Conservation (phyloP, 306 rosid genomes). For the Trichosanthes truncata region DNA sequence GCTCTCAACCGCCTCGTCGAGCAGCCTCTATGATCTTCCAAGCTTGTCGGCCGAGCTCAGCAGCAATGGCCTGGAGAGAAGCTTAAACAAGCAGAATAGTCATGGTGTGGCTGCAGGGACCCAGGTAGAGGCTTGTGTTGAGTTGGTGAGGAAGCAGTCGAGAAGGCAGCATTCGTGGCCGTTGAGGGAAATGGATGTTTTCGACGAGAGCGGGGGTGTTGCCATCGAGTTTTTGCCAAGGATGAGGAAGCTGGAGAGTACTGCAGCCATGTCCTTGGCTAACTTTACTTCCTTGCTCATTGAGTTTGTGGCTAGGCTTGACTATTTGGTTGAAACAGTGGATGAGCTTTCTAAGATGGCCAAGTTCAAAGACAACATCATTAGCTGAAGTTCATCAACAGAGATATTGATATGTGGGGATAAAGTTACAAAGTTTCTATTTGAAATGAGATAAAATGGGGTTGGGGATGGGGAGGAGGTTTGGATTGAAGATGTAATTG, state of each 20-base stretch:
- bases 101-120: slow-evolving; percentile 8
- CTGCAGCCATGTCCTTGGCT: slow-evolving; percentile 46
- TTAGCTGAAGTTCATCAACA: neutral
- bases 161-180: slow-evolving; percentile 70
- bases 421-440: neutral
- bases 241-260: slow-evolving; percentile 47
- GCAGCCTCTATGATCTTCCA: slow-evolving; percentile 3
- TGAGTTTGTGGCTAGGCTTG: slow-evolving; percentile 73
- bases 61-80: slow-evolving; percentile 9
- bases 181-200: slow-evolving; percentile 32
- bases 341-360: slow-evolving; percentile 59
- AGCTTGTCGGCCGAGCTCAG: slow-evolving; percentile 16
- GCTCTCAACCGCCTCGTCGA: slow-evolving; percentile 23
- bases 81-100: slow-evolving; percentile 5
- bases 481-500: neutral
- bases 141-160: slow-evolving; percentile 36
- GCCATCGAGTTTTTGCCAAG: slow-evolving; percentile 22
- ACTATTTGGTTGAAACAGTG: slow-evolving; percentile 60
- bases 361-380: slow-evolving; percentile 32
- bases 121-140: slow-evolving; percentile 20
- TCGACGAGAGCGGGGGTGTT: slow-evolving; percentile 33
- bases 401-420: neutral
- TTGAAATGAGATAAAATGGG: neutral
- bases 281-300: slow-evolving; percentile 54
- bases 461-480: neutral